Percentiles rank a stretch among this genome's conserved stretches.
These are phyloP conservation scores for Arthrobotrys musiformis DNA, from an alignment of 2,329 filamentous ascomycete genomes.

Conservation along the genomic window DNA sequence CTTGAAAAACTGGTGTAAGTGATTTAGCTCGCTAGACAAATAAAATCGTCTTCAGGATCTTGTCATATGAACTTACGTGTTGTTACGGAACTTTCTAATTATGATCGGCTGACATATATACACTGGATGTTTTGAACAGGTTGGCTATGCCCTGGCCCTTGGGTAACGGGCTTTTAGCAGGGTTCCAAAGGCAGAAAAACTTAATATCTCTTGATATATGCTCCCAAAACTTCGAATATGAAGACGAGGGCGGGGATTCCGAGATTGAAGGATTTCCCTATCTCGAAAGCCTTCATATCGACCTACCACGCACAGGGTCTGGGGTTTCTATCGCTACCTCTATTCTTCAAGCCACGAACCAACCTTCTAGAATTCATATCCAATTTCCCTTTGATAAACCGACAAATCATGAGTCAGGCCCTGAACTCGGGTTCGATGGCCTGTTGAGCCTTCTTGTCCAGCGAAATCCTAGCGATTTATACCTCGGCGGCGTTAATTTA, in stretches of 20 bases:
- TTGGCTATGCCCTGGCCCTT: background rate
- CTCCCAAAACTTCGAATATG: background rate
- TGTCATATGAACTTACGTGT: too few species aligned
- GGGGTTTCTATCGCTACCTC: background rate
- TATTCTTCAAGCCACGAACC: background rate
- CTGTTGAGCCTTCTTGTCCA: background rate
- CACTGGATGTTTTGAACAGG: too few species aligned
- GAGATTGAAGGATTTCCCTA: background rate
- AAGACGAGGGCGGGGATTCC: background rate
- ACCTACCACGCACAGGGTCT: background rate
- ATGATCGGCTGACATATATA: too few species aligned
- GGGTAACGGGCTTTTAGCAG: background rate
- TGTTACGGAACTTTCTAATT: too few species aligned
- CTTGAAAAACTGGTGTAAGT: too few species aligned
- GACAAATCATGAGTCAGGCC: too few species aligned
- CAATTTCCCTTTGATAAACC: background rate
- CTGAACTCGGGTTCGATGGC: background rate
- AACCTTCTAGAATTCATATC: background rate
- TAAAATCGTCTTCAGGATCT: too few species aligned
- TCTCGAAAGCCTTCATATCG: background rate
- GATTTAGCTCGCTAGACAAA: too few species aligned
- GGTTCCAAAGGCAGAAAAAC: background rate
- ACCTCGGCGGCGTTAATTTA: background rate
- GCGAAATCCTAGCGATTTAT: background rate
- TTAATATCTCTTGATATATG: background rate